Evolutionary conservation across 768 basidiomycete species (phyloP).

Genomic region (Amanita polypyramis): DNA sequence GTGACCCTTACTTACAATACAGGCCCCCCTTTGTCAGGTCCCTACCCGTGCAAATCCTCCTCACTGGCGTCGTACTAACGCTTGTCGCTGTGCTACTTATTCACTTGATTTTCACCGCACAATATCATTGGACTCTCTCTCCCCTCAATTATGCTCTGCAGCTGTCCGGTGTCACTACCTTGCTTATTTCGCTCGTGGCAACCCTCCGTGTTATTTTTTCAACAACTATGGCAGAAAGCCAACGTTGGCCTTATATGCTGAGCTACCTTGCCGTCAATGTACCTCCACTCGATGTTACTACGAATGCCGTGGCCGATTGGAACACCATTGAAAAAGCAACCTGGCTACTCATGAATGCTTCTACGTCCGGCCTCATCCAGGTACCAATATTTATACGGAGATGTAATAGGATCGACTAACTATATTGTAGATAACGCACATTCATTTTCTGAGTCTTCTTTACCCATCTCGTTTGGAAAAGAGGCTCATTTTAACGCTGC

Average conservation of each 20-base stretch:
- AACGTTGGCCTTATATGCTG: constrained; percentile 91
- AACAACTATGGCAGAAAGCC: constrained; percentile 47
- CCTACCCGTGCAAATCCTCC: constrained; percentile 81
- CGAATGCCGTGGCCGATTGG: constrained; percentile 37
- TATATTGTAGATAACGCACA: constrained; percentile 73
- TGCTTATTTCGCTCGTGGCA: constrained; percentile 69
- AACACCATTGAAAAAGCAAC: constrained; percentile 48
- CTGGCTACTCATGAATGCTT: constrained; percentile 85
- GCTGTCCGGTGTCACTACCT: constrained; percentile 68
- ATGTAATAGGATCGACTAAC: background rate
- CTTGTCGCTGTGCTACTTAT: constrained; percentile 79
- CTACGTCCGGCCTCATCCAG: constrained; percentile 78
- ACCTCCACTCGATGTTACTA: constrained; percentile 36
- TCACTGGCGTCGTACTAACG: constrained; percentile 78
- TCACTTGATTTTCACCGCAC: constrained; percentile 89
- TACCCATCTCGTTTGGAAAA: constrained; percentile 89
- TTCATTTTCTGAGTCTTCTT: constrained; percentile 91
- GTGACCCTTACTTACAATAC: constrained; percentile 69
- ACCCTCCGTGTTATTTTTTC: constrained; percentile 69
- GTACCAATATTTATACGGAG: constrained; percentile 28
- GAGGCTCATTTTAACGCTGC: constrained; percentile 71
- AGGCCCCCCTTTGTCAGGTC: constrained; percentile 81
- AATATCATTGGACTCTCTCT: constrained; percentile 93
- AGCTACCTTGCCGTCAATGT: constrained; percentile 81
- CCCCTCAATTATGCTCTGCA: constrained; percentile 89